Percentiles rank a stretch among this genome's conserved stretches.
phyloP scores from a whole-genome alignment of 2,329 filamentous ascomycete genomes.

The Alternaria alternata region DNA sequence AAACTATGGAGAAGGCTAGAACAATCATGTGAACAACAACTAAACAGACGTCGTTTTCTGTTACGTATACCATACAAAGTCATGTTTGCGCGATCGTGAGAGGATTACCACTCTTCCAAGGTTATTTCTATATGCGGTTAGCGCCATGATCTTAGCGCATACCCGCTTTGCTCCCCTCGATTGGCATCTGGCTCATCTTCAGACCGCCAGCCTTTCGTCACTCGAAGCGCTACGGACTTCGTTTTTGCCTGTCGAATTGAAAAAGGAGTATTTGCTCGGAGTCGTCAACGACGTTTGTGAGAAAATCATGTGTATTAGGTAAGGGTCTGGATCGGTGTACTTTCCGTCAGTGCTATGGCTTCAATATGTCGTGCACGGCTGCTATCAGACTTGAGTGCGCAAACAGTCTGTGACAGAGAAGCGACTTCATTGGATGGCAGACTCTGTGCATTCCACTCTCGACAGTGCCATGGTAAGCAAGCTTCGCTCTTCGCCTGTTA shows the following conservation, averaged over 20 bases:
- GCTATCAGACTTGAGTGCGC: constrained; percentile 32
- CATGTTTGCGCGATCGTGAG: no score
- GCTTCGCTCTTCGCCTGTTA: neutral
- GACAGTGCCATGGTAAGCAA: constrained; percentile 35
- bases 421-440: constrained; percentile 34
- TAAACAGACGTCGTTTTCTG: neutral
- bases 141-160: neutral
- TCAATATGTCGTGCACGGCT: constrained; percentile 30
- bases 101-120: neutral
- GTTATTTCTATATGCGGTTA: neutral
- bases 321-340: neutral
- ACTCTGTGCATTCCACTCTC: constrained; percentile 35
- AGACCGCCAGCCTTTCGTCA: neutral
- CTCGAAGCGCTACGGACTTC: neutral
- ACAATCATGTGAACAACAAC: neutral
- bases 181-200: neutral
- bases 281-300: neutral
- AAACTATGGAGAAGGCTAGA: neutral
- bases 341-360: constrained; percentile 10
- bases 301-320: neutral
- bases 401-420: constrained; percentile 32
- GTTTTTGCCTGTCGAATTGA: neutral
- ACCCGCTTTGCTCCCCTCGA: neutral
- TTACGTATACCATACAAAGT: neutral
- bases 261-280: neutral